Conservation (phyloP, 441 rosid species). For the Gossypium davidsonii region DNA sequence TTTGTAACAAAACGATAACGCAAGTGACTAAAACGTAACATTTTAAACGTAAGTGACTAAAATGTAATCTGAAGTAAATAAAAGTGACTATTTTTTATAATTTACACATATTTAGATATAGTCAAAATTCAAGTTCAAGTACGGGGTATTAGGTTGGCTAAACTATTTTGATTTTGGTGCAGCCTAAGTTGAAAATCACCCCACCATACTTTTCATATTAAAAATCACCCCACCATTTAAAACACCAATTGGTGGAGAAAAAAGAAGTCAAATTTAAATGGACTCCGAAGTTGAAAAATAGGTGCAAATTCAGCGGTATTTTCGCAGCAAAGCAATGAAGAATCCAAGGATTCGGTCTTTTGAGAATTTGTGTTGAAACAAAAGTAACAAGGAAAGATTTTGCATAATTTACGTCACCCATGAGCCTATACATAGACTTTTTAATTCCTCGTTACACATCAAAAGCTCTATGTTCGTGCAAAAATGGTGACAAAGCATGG, state of each 20-base stretch:
- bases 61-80: no score
- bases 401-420: neutral
- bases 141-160: neutral
- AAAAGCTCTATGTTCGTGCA: no score
- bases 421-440: neutral
- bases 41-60: no score
- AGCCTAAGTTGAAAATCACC: neutral
- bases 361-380: neutral
- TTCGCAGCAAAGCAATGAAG: neutral
- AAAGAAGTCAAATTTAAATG: neutral
- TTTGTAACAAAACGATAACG: no score
- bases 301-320: neutral
- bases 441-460: no score
- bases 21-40: no score
- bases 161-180: neutral
- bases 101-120: no score
- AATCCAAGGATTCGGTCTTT: neutral
- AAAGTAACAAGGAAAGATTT: neutral
- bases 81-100: no score
- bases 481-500: no score
- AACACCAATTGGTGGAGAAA: neutral
- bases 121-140: neutral
- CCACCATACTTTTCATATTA: no score
- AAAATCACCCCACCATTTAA: neutral
- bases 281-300: neutral